These are phyloP conservation scores for Lactarius trivialis DNA, from an alignment of 768 basidiomycete genomes.

Conservation along the genomic window DNA sequence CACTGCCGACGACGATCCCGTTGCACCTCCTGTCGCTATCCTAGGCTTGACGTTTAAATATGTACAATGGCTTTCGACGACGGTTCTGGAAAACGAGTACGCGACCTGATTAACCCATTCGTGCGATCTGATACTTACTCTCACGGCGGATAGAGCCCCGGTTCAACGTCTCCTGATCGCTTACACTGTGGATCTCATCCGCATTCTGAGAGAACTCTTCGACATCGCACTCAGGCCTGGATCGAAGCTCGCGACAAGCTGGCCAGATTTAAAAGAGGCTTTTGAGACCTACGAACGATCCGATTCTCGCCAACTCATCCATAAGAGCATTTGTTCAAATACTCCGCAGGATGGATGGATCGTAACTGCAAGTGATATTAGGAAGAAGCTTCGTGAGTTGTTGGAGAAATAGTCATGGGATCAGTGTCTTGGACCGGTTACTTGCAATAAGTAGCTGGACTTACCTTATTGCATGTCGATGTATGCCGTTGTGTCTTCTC, in stretches of 20 bases:
- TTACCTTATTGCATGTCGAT: too few relatives aligned
- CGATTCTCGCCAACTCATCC: not conserved
- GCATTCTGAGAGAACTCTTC: not conserved
- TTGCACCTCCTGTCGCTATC: too few relatives aligned
- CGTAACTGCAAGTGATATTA: not conserved
- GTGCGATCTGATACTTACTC: too few relatives aligned
- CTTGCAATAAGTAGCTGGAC: too few relatives aligned
- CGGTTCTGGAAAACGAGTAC: too few relatives aligned
- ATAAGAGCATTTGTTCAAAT: not conserved
- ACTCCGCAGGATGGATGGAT: not conserved
- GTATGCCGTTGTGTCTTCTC: too few relatives aligned
- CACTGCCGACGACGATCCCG: too few relatives aligned
- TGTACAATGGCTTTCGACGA: too few relatives aligned
- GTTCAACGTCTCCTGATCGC: not conserved
- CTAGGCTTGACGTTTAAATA: too few relatives aligned
- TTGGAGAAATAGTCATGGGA: not conserved
- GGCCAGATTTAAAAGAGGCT: not conserved
- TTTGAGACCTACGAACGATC: not conserved
- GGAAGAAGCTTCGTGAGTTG: not conserved
- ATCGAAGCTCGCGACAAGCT: not conserved
- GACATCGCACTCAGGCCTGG: not conserved
- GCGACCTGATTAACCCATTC: not conserved
- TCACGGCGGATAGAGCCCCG: not conserved
- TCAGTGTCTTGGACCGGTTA: too few relatives aligned
- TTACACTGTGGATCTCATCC: not conserved